Evolutionary conservation across 2,329 filamentous ascomycete species (phyloP), one percentile per base, ranked within the genome.

Genomic region (Colletotrichum gigasporum): DNA sequence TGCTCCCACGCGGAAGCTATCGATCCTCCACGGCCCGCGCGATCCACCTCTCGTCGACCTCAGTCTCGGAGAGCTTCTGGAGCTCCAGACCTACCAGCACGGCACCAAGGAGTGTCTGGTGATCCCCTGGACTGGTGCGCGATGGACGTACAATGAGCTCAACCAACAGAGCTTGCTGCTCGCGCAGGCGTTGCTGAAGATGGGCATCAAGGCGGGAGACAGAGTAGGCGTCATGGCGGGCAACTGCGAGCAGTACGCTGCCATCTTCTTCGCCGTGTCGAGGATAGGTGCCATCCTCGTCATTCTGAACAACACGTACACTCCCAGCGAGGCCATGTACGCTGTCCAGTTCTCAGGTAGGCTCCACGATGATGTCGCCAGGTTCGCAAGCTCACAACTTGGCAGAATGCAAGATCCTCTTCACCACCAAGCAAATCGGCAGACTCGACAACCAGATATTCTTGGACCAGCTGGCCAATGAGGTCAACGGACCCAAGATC

Each of bases 281-380:
- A 83, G 87, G 47, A 83, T 91, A 16, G 89, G 90, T 9, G 88
- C 85, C 47, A 88, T 91, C 45, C 80, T 94, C 54, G 91, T 94
- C 26, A 92, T 94, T 44, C 80, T 94, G 68, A 94, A 94, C 79
- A 94, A 93, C 77, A 94, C 91, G 0, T 94, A 94, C 73, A 94
- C 91, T 1, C 83, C 89, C 2, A 86, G 85, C 1, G 91, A 94
- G 76, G 88, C 90, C 48, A 84, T 88, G 73, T 90, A 91, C 75
- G 91, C 90, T 9, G 76, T 94, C 26, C 84, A 85, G 57, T 92
- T 93, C 71, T 88, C 90, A 14, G 87, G 89, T 90, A 77, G 69
- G 47, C 24, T 39, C 10, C 20, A 58, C 20, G 18, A 30, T 22
- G 34, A 37, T 7, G 24, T 16, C 2, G 20, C 11, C 34, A 7